Percentiles rank a stretch among this genome's conserved stretches.
These are phyloP conservation scores for Heliosperma pusillum DNA, from an alignment of 148 eudicot species.

Conservation along the genomic window DNA sequence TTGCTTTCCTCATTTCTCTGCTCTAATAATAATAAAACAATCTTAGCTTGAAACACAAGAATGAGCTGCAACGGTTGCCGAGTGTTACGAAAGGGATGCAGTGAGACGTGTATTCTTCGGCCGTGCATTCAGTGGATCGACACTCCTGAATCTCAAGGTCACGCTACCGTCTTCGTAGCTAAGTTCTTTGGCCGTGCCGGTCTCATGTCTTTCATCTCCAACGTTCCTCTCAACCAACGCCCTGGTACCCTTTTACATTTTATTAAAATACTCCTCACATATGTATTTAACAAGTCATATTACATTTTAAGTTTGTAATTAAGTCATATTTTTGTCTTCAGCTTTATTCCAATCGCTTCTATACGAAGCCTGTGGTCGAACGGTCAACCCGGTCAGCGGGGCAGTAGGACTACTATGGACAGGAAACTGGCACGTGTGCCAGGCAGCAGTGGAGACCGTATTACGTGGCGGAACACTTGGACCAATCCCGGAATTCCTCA, in stretches of 20 bases:
- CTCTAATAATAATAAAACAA: too few species aligned
- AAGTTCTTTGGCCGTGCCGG: slow-evolving; percentile 82
- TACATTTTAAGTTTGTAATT: neutral
- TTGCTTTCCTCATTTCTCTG: neutral
- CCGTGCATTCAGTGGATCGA: slow-evolving; percentile 59
- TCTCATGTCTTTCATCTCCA: slow-evolving; percentile 69
- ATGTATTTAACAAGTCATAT: too few species aligned
- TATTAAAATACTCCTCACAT: too few species aligned
- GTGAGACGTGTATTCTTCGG: slow-evolving; percentile 53
- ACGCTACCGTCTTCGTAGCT: slow-evolving; percentile 78
- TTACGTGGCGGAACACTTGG: slow-evolving; percentile 64
- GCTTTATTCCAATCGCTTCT: slow-evolving; percentile 71
- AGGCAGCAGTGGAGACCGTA: slow-evolving; percentile 70
- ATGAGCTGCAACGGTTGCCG: slow-evolving; percentile 87
- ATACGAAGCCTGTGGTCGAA: slow-evolving; percentile 80
- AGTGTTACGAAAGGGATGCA: slow-evolving; percentile 70
- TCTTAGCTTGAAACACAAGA: neutral
- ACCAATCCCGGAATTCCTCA: slow-evolving; percentile 53
- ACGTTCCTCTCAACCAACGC: slow-evolving; percentile 52
- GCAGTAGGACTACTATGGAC: slow-evolving; percentile 68
- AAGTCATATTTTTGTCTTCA: slow-evolving; percentile 17
- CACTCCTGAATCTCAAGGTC: slow-evolving; percentile 55
- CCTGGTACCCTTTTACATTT: slow-evolving; percentile 58
- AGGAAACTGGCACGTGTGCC: slow-evolving; percentile 82
- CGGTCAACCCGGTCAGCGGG: slow-evolving; percentile 81